Evolutionary conservation across 2,329 filamentous ascomycete species (phyloP).

Genomic region (Ceratocystiopsis brevicomis): DNA sequence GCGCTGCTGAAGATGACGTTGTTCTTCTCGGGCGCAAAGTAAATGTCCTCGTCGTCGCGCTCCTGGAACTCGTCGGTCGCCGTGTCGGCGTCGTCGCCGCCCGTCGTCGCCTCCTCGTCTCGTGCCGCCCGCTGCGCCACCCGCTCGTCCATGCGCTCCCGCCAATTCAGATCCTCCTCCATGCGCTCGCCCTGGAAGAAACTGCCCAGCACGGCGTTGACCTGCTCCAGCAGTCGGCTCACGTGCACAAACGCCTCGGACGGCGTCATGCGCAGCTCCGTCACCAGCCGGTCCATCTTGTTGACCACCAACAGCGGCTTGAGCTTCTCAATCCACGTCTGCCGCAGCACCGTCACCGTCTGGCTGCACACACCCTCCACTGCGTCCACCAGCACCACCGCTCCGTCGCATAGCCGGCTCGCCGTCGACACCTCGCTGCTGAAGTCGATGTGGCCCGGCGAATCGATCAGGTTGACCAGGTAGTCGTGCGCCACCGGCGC

Average conservation of each 20-base stretch:
- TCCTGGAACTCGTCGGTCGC: constrained; percentile 58
- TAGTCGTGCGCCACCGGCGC: constrained; percentile 66
- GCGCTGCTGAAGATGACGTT: constrained; percentile 98
- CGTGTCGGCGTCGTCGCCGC: constrained; percentile 26
- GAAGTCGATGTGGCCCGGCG: constrained; percentile 95
- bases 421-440: constrained; percentile 96
- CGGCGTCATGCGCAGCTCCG: constrained; percentile 86
- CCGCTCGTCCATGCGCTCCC: constrained; percentile 77
- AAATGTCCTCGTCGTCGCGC: constrained; percentile 86
- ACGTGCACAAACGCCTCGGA: constrained; percentile 77
- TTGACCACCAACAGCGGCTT: constrained; percentile 93
- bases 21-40: constrained; percentile 94
- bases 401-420: constrained; percentile 83
- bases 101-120: constrained; percentile 19
- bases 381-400: constrained; percentile 83
- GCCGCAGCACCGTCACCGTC: constrained; percentile 87
- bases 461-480: constrained; percentile 93
- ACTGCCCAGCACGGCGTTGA: constrained; percentile 91
- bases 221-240: constrained; percentile 77
- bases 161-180: constrained; percentile 95
- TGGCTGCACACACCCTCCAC: constrained; percentile 98
- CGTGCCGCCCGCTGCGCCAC: constrained; percentile 36
- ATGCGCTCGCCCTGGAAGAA: constrained; percentile 97
- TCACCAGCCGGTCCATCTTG: constrained; percentile 91
- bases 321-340: constrained; percentile 89